A percentile compares a stretch with the other conserved stretches of the same genome.
Conservation (phyloP, 2,329 filamentous ascomycete species). For the Verticillium alfalfae region DNA sequence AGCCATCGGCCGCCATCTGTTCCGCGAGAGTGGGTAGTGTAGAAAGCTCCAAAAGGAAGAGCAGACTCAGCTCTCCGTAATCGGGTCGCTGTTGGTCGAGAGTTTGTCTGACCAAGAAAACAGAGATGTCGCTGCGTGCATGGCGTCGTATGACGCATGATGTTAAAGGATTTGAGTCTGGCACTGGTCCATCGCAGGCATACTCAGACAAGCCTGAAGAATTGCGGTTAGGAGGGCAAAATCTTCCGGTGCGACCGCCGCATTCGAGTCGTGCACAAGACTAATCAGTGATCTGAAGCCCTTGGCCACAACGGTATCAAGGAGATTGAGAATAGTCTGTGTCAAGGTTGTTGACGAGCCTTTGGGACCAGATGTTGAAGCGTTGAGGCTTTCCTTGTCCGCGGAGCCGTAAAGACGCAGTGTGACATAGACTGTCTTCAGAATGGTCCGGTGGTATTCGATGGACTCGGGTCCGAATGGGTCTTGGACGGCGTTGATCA, state of each 20-base stretch:
- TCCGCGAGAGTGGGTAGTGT: conserved; percentile 77
- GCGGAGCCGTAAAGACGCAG: conserved; percentile 57
- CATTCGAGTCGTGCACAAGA: conserved; percentile 71
- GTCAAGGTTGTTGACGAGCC: conserved; percentile 38
- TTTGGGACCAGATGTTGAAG: conserved; percentile 17
- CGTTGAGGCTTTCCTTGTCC: conserved; percentile 17
- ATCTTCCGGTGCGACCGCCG: conserved; percentile 66
- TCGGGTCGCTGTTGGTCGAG: conserved; percentile 70
- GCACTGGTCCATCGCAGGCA: conserved; percentile 69
- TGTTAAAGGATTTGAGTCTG: conserved; percentile 64
- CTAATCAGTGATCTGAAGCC: conserved; percentile 79
- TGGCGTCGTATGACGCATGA: conserved; percentile 65
- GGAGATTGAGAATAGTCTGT: conserved; percentile 69
- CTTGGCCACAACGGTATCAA: conserved; percentile 71
- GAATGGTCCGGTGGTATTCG: conserved; percentile 74
- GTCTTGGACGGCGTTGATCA: conserved; percentile 48
- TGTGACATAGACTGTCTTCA: conserved; percentile 80
- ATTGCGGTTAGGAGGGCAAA: conserved; percentile 84
- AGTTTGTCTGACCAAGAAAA: conserved; percentile 93
- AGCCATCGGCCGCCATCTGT: conserved; percentile 80
- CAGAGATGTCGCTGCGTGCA: conserved; percentile 77
- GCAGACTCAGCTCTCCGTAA: conserved; percentile 91
- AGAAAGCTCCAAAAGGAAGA: conserved; percentile 85
- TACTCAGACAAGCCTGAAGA: conserved; percentile 73
- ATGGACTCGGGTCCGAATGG: conserved; percentile 47